A percentile compares a stretch with the other conserved stretches of the same genome.
Conservation (phyloP, 768 basidiomycete genomes). For the Xerocomellus dryophilus region DNA sequence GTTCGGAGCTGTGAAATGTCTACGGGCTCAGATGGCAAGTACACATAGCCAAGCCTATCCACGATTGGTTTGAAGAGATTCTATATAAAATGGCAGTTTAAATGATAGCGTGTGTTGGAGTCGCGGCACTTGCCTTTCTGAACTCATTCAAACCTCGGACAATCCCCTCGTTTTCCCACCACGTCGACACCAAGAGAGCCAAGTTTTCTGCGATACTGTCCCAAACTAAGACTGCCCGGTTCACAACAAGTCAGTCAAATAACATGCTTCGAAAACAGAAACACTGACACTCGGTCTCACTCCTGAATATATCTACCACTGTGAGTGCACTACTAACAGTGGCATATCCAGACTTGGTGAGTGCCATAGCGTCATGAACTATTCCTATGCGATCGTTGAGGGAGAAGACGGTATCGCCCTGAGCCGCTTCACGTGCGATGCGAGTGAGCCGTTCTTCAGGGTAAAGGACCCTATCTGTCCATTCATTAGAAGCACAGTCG, state of each 20-base stretch:
- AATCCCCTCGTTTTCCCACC: slow-evolving; percentile 76
- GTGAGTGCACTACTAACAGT: slow-evolving; percentile 74
- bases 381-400: slow-evolving; percentile 88
- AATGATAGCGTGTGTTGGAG: not conserved
- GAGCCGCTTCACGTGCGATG: slow-evolving; percentile 80
- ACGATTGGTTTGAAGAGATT: slow-evolving; percentile 72
- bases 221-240: slow-evolving; percentile 73
- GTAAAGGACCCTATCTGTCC: slow-evolving; percentile 80
- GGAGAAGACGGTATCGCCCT: slow-evolving; percentile 59
- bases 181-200: slow-evolving; percentile 52
- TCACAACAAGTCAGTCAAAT: not conserved
- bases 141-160: slow-evolving; percentile 57
- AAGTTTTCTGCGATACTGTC: slow-evolving; percentile 61
- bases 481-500: not conserved
- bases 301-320: slow-evolving; percentile 62
- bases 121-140: slow-evolving; percentile 46
- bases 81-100: slow-evolving; percentile 33
- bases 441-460: slow-evolving; percentile 70
- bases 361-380: slow-evolving; percentile 75
- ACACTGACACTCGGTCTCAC: slow-evolving; percentile 73
- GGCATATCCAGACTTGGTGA: slow-evolving; percentile 78
- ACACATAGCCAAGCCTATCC: slow-evolving; percentile 75
- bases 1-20: slow-evolving; percentile 75
- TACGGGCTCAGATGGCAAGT: slow-evolving; percentile 57
- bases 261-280: not conserved